phyloP scores from a whole-genome alignment of 2,329 filamentous ascomycete species.

The Penicillium fuscoglaucum region DNA sequence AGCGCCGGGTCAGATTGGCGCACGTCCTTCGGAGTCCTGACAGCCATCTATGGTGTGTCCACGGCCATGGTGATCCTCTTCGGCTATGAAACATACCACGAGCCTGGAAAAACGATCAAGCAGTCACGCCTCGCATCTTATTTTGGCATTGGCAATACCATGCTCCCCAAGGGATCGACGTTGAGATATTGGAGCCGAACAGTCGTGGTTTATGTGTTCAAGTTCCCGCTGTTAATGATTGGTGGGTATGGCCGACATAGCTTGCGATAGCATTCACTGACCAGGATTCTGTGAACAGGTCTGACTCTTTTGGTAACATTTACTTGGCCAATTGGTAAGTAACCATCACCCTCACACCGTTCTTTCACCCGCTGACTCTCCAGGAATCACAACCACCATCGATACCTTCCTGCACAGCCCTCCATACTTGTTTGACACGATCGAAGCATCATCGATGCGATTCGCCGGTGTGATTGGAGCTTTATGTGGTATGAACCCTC shows the following conservation, averaged over 20 bases:
- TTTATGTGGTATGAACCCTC: constrained; percentile 25
- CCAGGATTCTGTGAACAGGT: constrained; percentile 9
- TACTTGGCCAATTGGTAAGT: constrained; percentile 40
- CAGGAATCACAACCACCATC: constrained; percentile 39
- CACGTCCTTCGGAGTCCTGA: constrained; percentile 37
- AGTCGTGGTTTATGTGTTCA: constrained; percentile 32
- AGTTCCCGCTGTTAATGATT: constrained; percentile 33
- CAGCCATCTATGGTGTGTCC: constrained; percentile 39
- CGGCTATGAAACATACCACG: constrained; percentile 39
- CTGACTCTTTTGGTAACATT: constrained; percentile 40
- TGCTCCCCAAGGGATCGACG: constrained; percentile 28
- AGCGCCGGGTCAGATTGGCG: constrained; percentile 35
- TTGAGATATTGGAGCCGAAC: constrained; percentile 27
- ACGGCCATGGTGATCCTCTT: constrained; percentile 36
- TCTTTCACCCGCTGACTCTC: background rate
- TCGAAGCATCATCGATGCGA: constrained; percentile 39
- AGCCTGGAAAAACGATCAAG: constrained; percentile 9
- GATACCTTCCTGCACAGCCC: constrained; percentile 36
- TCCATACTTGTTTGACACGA: constrained; percentile 37
- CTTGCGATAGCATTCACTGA: background rate
- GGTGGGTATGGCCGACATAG: constrained; percentile 11
- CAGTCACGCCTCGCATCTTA: constrained; percentile 27
- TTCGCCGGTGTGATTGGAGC: constrained; percentile 40
- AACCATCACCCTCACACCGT: background rate
- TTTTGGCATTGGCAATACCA: constrained; percentile 35